Conservation (phyloP, 768 basidiomycete genomes). For the Suillus plorans region DNA sequence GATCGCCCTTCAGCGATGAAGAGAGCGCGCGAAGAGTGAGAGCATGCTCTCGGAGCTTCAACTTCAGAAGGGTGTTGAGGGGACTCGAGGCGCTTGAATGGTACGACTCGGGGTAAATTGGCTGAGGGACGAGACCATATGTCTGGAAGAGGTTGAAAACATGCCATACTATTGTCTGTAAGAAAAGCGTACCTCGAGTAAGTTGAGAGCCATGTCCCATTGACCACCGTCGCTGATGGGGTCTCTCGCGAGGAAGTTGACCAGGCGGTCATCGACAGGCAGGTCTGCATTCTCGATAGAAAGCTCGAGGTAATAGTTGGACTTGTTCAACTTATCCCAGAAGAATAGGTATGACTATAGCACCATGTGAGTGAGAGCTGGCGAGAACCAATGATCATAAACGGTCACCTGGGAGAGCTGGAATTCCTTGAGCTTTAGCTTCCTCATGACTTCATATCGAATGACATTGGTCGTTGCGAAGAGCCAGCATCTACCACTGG, state of each 20-base stretch:
- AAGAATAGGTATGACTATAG: constrained; percentile 86
- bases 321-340: constrained; percentile 94
- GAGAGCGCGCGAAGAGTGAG: constrained; percentile 72
- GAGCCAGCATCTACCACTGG: constrained; percentile 91
- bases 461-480: constrained; percentile 91
- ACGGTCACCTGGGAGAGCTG: constrained; percentile 78
- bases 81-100: constrained; percentile 75
- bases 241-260: constrained; percentile 70
- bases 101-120: constrained; percentile 79
- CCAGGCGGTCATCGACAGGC: constrained; percentile 80
- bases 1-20: constrained; percentile 49
- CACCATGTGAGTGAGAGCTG: neutral
- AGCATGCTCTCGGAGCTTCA: constrained; percentile 89
- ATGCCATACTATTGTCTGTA: neutral
- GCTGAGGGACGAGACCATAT: constrained; percentile 87
- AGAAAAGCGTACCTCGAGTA: constrained; percentile 50
- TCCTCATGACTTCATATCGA: constrained; percentile 82
- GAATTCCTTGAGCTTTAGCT: constrained; percentile 83
- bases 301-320: constrained; percentile 86
- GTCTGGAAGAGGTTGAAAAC: constrained; percentile 38
- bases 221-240: constrained; percentile 92
- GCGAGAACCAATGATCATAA: constrained; percentile 5
- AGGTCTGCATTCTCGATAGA: constrained; percentile 79
- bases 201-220: constrained; percentile 87
- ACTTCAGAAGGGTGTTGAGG: constrained; percentile 79